Conservation (phyloP, 768 basidiomycete species). For the Lentinus brumalis region DNA sequence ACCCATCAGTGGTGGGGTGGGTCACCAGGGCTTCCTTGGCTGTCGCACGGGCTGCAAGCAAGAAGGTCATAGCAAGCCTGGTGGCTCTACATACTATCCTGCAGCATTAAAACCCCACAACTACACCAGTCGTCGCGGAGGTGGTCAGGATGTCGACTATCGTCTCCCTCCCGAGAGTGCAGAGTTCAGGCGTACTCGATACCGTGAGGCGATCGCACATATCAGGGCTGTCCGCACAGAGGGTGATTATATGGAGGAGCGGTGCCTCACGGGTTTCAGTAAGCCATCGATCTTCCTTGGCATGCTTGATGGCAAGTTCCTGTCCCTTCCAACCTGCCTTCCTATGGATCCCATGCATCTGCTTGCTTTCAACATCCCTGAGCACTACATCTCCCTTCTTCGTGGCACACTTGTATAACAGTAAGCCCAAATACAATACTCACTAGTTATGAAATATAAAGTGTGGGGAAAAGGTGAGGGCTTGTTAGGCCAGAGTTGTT, state of each 20-base stretch:
- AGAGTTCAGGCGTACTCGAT: constrained; percentile 2
- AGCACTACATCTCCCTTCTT: too few species aligned
- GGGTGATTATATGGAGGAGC: constrained; percentile 28
- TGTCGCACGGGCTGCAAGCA: constrained; percentile 39
- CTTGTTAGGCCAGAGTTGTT: too few species aligned
- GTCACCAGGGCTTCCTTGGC: constrained; percentile 36
- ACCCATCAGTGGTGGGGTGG: constrained; percentile 36
- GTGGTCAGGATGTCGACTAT: constrained; percentile 34
- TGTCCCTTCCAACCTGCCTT: too few species aligned
- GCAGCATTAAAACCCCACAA: constrained; percentile 29
- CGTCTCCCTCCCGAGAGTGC: background rate
- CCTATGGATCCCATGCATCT: too few species aligned
- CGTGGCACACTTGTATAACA: too few species aligned
- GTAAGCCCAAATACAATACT: too few species aligned
- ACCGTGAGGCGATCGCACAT: constrained; percentile 20
- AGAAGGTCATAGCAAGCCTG: constrained; percentile 32
- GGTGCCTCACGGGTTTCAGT: constrained; percentile 35
- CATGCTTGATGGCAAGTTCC: constrained; percentile 6
- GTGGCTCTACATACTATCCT: constrained; percentile 37
- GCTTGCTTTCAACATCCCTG: too few species aligned
- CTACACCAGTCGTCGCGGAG: constrained; percentile 26
- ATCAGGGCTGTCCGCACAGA: constrained; percentile 23
- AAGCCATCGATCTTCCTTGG: constrained; percentile 38
- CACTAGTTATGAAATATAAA: too few species aligned
- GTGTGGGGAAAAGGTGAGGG: too few species aligned